A percentile compares a stretch with the other conserved stretches of the same genome.
Conservation (phyloP, 2,329 filamentous ascomycete genomes). For the Trichoderma cornu-damae region DNA sequence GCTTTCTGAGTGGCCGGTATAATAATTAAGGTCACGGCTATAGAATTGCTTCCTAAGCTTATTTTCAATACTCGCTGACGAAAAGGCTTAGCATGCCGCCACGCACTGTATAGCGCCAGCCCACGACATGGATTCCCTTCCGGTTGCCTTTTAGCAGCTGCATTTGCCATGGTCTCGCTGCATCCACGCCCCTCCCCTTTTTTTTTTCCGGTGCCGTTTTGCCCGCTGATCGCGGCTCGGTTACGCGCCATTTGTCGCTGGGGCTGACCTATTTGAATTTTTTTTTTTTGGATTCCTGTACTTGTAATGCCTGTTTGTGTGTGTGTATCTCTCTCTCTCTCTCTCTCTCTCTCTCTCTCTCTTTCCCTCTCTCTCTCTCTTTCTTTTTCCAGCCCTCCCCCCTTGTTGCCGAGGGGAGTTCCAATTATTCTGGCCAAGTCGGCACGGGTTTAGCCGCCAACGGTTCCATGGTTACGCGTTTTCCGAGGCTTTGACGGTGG, state of each 20-base stretch:
- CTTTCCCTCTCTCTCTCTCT: too few species aligned
- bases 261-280: too few species aligned
- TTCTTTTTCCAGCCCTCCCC: too few species aligned
- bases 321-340: too few species aligned
- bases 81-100: constrained; percentile 17
- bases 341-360: too few species aligned
- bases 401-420: neutral
- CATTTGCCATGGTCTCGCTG: neutral
- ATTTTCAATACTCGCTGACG: constrained; percentile 18
- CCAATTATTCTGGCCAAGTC: constrained; percentile 22
- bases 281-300: too few species aligned
- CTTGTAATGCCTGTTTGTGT: too few species aligned
- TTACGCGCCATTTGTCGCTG: neutral
- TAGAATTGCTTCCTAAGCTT: constrained; percentile 19
- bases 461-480: constrained; percentile 6
- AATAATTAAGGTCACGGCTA: constrained; percentile 19
- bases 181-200: constrained; percentile 1
- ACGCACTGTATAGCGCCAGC: constrained; percentile 8
- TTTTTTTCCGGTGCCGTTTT: constrained; percentile 3
- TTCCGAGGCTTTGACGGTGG: neutral
- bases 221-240: constrained; percentile 7
- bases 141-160: neutral
- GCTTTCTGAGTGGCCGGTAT: constrained; percentile 1
- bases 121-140: constrained; percentile 1
- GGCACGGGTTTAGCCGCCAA: constrained; percentile 19